These are phyloP conservation scores for Zygotorulaspora chibaensis DNA, from an alignment of 805 yeast genomes.

Conservation along the genomic window DNA sequence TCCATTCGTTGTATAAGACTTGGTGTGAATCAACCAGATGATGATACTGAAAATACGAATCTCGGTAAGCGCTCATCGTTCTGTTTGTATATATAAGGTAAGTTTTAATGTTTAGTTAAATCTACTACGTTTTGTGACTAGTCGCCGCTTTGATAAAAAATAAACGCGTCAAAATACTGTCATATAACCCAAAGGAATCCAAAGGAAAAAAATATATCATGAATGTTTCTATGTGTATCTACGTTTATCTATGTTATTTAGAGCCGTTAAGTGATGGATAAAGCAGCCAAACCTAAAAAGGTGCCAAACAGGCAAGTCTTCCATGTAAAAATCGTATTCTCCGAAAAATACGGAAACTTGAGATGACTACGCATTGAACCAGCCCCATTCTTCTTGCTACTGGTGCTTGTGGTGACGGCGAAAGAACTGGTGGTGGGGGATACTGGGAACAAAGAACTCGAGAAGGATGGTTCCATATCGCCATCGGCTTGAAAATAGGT, in stretches of 20 bases:
- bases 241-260: too few relatives aligned
- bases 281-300: background rate
- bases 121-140: background rate
- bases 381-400: conserved; percentile 1
- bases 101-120: too few relatives aligned
- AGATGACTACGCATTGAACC: conserved; percentile 1
- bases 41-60: conserved; percentile 28
- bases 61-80: conserved; percentile 21
- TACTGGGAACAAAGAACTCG: conserved; percentile 15
- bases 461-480: conserved; percentile 12
- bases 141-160: too few relatives aligned
- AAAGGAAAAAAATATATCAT: too few relatives aligned
- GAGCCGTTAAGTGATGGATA: background rate
- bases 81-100: too few relatives aligned
- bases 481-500: conserved; percentile 41
- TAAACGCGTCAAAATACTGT: too few relatives aligned
- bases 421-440: conserved; percentile 13
- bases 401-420: background rate
- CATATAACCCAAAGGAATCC: too few relatives aligned
- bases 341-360: background rate
- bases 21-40: conserved; percentile 26
- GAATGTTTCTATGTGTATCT: too few relatives aligned
- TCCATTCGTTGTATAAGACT: conserved; percentile 30
- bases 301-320: background rate
- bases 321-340: background rate